Percentiles rank a stretch among this genome's conserved stretches.
Evolutionary conservation across 176 grass and related monocot genomes (phyloP).

Genomic region (Eragrostis curvula): DNA sequence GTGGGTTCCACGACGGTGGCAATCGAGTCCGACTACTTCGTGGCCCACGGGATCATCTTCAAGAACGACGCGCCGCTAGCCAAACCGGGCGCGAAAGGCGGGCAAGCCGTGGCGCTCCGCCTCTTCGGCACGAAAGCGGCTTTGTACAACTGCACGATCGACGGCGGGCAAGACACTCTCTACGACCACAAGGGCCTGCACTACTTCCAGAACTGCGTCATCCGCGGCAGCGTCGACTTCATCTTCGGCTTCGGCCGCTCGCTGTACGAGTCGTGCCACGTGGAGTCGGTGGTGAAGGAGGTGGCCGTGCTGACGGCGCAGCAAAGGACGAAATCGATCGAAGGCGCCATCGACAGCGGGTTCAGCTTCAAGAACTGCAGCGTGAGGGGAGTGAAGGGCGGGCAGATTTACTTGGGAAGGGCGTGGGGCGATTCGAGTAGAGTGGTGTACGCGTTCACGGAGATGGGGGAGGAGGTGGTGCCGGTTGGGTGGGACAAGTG

Average conservation of each 20-base stretch:
- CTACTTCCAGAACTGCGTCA: slow-evolving; percentile 55
- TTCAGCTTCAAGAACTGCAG: slow-evolving; percentile 60
- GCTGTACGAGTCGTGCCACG: slow-evolving; percentile 49
- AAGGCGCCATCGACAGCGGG: slow-evolving; percentile 51
- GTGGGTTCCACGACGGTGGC: slow-evolving; percentile 48
- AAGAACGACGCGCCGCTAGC: slow-evolving; percentile 61
- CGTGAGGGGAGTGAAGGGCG: slow-evolving; percentile 29
- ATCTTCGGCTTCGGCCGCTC: slow-evolving; percentile 64
- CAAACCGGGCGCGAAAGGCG: slow-evolving; percentile 36
- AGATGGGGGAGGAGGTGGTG: slow-evolving; percentile 71
- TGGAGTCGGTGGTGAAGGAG: slow-evolving; percentile 58
- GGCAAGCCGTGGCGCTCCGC: slow-evolving; percentile 65
- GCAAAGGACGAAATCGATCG: slow-evolving; percentile 42
- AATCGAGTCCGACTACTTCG: slow-evolving; percentile 50
- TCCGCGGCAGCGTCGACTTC: slow-evolving; percentile 63
- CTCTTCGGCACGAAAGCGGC: slow-evolving; percentile 57
- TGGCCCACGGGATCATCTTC: slow-evolving; percentile 36
- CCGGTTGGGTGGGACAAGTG: slow-evolving; percentile 61
- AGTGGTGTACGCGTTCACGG: slow-evolving; percentile 51
- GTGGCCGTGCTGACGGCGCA: slow-evolving; percentile 63
- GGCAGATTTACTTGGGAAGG: slow-evolving; percentile 53
- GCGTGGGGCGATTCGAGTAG: slow-evolving; percentile 64
- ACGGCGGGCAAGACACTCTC: slow-evolving; percentile 61
- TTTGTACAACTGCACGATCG: slow-evolving; percentile 55
- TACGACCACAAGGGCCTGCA: slow-evolving; percentile 74